A percentile compares a stretch with the other conserved stretches of the same genome.
phyloP scores from a whole-genome alignment of 2,329 filamentous ascomycete genomes.

The Botryotinia convoluta region DNA sequence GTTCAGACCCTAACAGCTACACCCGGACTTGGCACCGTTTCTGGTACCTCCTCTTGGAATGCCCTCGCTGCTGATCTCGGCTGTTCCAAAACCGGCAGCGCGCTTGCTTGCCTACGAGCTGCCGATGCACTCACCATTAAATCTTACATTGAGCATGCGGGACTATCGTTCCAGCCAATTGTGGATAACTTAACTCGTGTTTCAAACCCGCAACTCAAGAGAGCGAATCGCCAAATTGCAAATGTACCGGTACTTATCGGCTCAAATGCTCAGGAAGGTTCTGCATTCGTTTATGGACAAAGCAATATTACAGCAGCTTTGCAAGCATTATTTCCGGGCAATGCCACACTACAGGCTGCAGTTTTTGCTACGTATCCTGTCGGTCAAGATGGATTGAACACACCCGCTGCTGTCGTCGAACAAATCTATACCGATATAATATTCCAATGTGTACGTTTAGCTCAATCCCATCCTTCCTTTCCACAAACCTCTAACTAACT shows the following conservation, averaged over 20 bases:
- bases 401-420: background rate
- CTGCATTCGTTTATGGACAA: background rate
- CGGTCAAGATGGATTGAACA: background rate
- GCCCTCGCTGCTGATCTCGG: background rate
- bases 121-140: conserved; percentile 1
- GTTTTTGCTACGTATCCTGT: background rate
- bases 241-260: conserved; percentile 17
- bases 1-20: background rate
- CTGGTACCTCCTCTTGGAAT: background rate
- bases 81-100: background rate
- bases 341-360: background rate
- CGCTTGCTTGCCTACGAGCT: conserved; percentile 13
- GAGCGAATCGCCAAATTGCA: background rate
- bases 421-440: conserved; percentile 8
- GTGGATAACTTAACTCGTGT: conserved; percentile 5
- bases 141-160: conserved; percentile 6
- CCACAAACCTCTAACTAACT: background rate
- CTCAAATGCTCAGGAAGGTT: conserved; percentile 12
- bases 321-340: background rate
- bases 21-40: background rate
- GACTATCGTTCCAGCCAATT: background rate
- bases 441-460: conserved; percentile 16
- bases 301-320: conserved; percentile 4
- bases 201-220: background rate
- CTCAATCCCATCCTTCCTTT: too few relatives aligned